Percentiles rank a stretch among this genome's conserved stretches.
Evolutionary conservation across 2,329 filamentous ascomycete genomes (phyloP).

Genomic region (Fusarium udum): DNA sequence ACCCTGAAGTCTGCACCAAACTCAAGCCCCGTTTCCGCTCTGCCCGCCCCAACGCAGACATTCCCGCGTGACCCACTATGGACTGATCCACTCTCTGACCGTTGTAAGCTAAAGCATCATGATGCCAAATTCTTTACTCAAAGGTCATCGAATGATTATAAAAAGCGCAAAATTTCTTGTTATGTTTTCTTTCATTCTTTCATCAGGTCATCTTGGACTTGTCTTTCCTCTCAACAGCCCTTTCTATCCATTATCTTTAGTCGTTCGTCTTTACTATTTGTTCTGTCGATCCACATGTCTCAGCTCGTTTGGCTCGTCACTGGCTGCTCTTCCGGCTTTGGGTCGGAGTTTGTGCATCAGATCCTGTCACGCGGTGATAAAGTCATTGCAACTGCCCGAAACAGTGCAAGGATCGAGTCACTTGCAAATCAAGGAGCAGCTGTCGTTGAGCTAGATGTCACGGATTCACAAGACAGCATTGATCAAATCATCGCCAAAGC

Average conservation of each 20-base stretch:
- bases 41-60: neutral
- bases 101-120: no score
- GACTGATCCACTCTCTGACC: neutral
- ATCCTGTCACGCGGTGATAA: constrained; percentile 44
- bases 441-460: constrained; percentile 46
- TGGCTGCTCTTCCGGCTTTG: constrained; percentile 48
- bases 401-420: constrained; percentile 28
- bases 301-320: constrained; percentile 48
- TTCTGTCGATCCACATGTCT: constrained; percentile 27
- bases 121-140: neutral
- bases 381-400: constrained; percentile 46
- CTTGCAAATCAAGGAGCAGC: neutral
- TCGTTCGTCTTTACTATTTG: neutral
- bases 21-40: neutral
- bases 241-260: neutral
- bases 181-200: neutral
- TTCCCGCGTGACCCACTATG: neutral
- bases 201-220: no score
- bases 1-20: neutral
- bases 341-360: constrained; percentile 33
- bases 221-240: no score
- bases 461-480: constrained; percentile 27
- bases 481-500: constrained; percentile 37
- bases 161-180: accelerated
- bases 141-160: neutral